A percentile compares a stretch with the other conserved stretches of the same genome.
These are phyloP conservation scores for Xylaria multiplex DNA, from an alignment of 2,329 filamentous ascomycete species.

Conservation along the genomic window DNA sequence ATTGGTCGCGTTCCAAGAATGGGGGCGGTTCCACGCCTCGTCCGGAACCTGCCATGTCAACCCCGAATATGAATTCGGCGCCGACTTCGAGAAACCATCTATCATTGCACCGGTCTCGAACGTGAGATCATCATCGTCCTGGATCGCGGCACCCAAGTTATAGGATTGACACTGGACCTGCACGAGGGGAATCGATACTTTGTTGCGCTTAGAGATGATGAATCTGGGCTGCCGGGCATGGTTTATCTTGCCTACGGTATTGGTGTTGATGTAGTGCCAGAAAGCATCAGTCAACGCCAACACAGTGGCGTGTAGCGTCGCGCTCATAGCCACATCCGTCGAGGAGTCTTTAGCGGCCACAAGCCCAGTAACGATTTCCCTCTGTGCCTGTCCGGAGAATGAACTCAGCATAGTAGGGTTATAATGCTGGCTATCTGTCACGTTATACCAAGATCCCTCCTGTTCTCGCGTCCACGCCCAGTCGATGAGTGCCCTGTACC, in stretches of 20 bases:
- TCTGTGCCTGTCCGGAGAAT: constrained; percentile 25
- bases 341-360: background rate
- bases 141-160: background rate
- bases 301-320: constrained; percentile 23
- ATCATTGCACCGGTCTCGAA: constrained; percentile 27
- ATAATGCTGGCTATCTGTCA: constrained; percentile 20
- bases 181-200: constrained; percentile 21
- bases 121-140: background rate
- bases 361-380: constrained; percentile 21
- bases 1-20: background rate
- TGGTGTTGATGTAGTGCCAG: constrained; percentile 27
- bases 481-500: background rate
- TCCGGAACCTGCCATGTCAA: constrained; percentile 23
- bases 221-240: constrained; percentile 15
- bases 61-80: constrained; percentile 3
- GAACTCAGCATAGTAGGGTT: constrained; percentile 26
- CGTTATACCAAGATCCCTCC: constrained; percentile 22
- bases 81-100: constrained; percentile 14
- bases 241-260: constrained; percentile 23
- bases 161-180: constrained; percentile 25
- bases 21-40: constrained; percentile 14
- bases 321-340: constrained; percentile 15
- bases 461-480: constrained; percentile 23
- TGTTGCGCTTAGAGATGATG: background rate
- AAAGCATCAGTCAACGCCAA: constrained; percentile 29